These are phyloP conservation scores for Phlegmacium glaucopus DNA, from an alignment of 768 basidiomycete species.

Conservation along the genomic window DNA sequence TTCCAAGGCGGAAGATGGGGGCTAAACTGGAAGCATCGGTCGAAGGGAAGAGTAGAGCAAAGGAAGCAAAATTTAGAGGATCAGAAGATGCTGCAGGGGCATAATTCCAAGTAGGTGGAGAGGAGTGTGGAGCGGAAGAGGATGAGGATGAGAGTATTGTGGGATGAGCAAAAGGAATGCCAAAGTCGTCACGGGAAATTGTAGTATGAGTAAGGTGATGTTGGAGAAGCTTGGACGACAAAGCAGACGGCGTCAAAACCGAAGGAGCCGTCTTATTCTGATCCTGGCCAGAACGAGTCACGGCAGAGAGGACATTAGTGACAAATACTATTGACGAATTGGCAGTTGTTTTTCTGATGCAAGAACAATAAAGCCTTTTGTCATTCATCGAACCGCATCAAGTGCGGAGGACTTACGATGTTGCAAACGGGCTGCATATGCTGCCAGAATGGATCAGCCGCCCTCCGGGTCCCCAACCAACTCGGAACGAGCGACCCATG, in stretches of 20 bases:
- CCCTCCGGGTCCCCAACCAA: conserved; percentile 86
- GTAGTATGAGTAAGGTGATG: conserved; percentile 75
- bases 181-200: conserved; percentile 66
- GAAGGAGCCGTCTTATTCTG: conserved; percentile 8
- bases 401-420: conserved; percentile 40
- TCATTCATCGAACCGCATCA: background rate
- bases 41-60: conserved; percentile 64
- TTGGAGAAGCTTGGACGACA: conserved; percentile 63
- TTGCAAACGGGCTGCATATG: conserved; percentile 55
- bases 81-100: conserved; percentile 24
- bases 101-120: conserved; percentile 5
- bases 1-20: conserved; percentile 82
- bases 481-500: conserved; percentile 84
- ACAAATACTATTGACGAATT: conserved; percentile 59
- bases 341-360: conserved; percentile 49
- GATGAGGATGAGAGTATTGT: conserved; percentile 23
- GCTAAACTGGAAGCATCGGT: conserved; percentile 75
- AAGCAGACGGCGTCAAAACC: conserved; percentile 27
- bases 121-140: conserved; percentile 20
- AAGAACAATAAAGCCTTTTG: conserved; percentile 3
- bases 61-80: conserved; percentile 76
- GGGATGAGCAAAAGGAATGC: conserved; percentile 67
- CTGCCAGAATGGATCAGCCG: conserved; percentile 73
- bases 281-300: conserved; percentile 13
- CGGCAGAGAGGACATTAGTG: conserved; percentile 38